Base-by-base conservation (phyloP, 2,329 filamentous ascomycete genomes). In the Capronia americana region DNA sequence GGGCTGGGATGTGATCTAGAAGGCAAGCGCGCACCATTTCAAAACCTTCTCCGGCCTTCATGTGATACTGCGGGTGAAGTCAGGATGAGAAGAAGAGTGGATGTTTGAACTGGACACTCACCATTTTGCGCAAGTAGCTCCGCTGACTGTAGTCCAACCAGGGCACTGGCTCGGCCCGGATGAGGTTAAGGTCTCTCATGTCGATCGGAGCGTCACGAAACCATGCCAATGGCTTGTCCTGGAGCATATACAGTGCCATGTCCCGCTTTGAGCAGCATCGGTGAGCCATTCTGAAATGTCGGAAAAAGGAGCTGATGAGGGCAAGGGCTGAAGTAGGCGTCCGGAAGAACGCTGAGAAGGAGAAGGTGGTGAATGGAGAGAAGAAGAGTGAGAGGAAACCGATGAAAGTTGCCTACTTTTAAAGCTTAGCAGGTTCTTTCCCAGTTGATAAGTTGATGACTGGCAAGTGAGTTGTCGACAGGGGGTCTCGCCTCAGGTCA, bases 51-150 rank as follows among this genome's bases (percentile, higher is more conserved):
- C 44, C 57, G 26, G 30, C 57, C 48, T 50, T 50, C 44, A 60
- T 60, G 46, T 60, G 44, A 41, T 60, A 60, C 57, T 60, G 26
- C 24, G 8, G 7, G 17, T 24, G 8, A 4, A 50, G 57, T 60
- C 44, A 38, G 57, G 20, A 20, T 10, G 20, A 24, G 7, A 10
- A 48, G 10, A n/a, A n/a, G 11, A n/a, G 7, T 3, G 14, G 14
- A 32, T 48, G 12, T 1, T 24, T 41, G 14, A 23, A 24, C 10
- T n/a, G 26, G 41, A 34, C 17, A 57, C 53, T 57, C 61, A 63
- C 61, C 10, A 63, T 63, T 41, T 50, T 57, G 14, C 53, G 61
- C 8, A 63, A 26, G 30, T 51, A 63, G 26, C 61, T 63, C 3
- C 38, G n/a, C 34, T 50, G 26, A 38, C 30, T 26, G 53, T 41